These are phyloP conservation scores for Lablab purpureus DNA, from an alignment of 306 rosid species.

Conservation along the genomic window DNA sequence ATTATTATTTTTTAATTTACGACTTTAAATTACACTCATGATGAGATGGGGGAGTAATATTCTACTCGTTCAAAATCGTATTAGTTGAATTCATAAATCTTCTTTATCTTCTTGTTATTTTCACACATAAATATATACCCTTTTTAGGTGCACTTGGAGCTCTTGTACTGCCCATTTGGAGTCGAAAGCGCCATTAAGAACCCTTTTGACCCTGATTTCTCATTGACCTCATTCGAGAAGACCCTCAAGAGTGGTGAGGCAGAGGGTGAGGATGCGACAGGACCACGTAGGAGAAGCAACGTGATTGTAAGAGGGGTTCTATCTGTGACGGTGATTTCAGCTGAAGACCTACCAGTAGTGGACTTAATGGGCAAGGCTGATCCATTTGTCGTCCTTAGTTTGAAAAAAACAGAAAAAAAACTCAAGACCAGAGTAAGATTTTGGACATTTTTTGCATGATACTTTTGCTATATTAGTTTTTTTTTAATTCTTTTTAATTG, in stretches of 20 bases:
- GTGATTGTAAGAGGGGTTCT: conserved; percentile 87
- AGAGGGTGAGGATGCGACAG: conserved; percentile 46
- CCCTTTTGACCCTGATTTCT: conserved; percentile 68
- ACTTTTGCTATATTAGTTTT: not conserved
- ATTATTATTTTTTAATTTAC: no score
- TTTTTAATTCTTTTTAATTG: conserved; percentile 1
- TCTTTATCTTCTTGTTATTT: conserved; percentile 15
- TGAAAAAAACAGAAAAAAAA: conserved; percentile 83
- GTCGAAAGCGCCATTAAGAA: conserved; percentile 54
- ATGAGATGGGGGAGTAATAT: not conserved
- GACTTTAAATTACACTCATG: no score
- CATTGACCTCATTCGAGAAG: conserved; percentile 78
- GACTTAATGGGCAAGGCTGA: conserved; percentile 96
- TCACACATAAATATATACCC: not conserved
- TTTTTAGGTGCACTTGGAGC: conserved; percentile 89
- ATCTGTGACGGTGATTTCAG: conserved; percentile 86
- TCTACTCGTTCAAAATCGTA: not conserved
- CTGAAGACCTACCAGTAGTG: conserved; percentile 82
- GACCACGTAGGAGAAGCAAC: conserved; percentile 64
- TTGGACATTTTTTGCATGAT: not conserved
- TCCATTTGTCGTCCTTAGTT: conserved; percentile 75
- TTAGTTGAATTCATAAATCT: not conserved
- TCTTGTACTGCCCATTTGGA: conserved; percentile 83
- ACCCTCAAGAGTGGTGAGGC: conserved; percentile 56
- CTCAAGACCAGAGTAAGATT: conserved; percentile 84